A percentile compares a stretch with the other conserved stretches of the same genome.
Conservation (phyloP, 1,139 yeast species). For the Candida anutae region DNA sequence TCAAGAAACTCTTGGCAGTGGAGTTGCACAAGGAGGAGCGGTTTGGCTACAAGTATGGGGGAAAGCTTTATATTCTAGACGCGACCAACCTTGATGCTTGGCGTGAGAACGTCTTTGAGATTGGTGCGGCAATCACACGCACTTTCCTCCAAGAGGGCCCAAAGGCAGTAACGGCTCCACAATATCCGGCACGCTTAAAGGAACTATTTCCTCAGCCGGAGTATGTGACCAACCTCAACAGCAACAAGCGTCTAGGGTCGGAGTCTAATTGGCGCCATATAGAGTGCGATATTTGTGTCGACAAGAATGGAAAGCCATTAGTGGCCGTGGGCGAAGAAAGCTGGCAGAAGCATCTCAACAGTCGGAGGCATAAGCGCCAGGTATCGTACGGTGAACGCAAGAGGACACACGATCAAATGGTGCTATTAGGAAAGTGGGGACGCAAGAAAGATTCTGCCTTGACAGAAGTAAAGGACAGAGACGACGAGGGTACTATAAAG, state of each 20-base stretch:
- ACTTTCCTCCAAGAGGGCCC: constrained; percentile 26
- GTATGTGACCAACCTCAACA: constrained; percentile 14
- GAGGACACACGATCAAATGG: constrained; percentile 14
- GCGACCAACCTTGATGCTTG: constrained; percentile 66
- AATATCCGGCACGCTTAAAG: constrained; percentile 40
- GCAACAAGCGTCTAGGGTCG: constrained; percentile 31
- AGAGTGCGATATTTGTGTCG: constrained; percentile 61
- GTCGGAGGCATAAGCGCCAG: constrained; percentile 50
- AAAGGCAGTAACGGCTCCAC: constrained; percentile 11
- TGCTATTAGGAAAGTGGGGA: too few relatives aligned
- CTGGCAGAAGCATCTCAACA: constrained; percentile 59
- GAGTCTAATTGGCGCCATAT: constrained; percentile 60
- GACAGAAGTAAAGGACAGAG: too few relatives aligned
- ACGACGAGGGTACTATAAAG: too few relatives aligned
- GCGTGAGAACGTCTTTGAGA: constrained; percentile 45
- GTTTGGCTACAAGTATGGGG: constrained; percentile 49
- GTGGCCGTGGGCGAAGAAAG: constrained; percentile 68
- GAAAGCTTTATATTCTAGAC: constrained; percentile 60
- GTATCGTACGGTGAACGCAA: constrained; percentile 11
- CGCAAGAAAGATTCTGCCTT: too few relatives aligned
- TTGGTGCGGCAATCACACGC: constrained; percentile 48
- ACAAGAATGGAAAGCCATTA: constrained; percentile 44
- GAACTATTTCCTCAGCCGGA: constrained; percentile 22
- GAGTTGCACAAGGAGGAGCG: constrained; percentile 48
- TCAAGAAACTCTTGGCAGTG: constrained; percentile 58